Conservation (phyloP, 305 asterid genomes). For the Fraxinus velutina region DNA sequence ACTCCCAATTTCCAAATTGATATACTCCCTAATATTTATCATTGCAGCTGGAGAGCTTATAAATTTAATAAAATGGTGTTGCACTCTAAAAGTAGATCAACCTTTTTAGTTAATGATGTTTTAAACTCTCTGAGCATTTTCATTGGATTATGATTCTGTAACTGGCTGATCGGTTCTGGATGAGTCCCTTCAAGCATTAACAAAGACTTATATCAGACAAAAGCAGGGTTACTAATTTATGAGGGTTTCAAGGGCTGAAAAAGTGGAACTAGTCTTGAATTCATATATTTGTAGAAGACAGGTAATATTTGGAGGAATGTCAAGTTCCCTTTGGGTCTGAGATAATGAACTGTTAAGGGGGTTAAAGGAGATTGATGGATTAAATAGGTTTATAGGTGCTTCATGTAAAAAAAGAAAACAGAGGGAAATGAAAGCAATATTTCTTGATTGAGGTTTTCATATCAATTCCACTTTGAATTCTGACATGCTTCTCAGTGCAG, state of each 20-base stretch:
- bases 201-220: background rate
- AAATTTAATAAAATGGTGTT: background rate
- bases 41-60: background rate
- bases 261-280: background rate
- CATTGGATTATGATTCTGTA: background rate
- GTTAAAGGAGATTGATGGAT: background rate
- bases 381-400: background rate
- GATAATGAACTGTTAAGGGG: background rate
- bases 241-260: background rate
- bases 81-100: background rate
- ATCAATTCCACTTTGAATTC: slow-evolving; percentile 16
- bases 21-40: background rate
- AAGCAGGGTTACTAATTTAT: background rate
- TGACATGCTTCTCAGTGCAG: slow-evolving; percentile 41
- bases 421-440: background rate
- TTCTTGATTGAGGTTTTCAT: slow-evolving; percentile 23
- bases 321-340: background rate
- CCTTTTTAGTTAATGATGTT: background rate
- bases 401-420: background rate
- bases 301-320: background rate
- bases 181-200: background rate
- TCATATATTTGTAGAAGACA: background rate
- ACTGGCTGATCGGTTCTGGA: background rate
- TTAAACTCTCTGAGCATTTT: background rate
- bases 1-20: background rate